These are phyloP conservation scores for Pelargonium citronellum DNA, from an alignment of 441 rosid species.

Conservation along the genomic window DNA sequence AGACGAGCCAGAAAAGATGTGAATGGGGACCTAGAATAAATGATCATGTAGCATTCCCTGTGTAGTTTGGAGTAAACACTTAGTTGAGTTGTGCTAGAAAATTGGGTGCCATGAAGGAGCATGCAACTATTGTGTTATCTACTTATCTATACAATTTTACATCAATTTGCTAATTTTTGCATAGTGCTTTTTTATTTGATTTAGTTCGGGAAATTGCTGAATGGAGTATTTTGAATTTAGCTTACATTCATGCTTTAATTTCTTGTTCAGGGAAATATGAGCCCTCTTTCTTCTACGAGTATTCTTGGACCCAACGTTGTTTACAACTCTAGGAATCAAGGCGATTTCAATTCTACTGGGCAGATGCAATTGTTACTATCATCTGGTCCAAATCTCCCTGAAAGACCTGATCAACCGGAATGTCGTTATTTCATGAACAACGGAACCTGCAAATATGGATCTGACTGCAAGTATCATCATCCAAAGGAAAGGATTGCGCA, in stretches of 20 bases:
- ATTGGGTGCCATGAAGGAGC: background rate
- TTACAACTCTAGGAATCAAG: conserved; percentile 34
- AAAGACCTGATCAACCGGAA: conserved; percentile 65
- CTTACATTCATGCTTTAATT: conserved; percentile 2
- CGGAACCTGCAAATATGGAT: conserved; percentile 72
- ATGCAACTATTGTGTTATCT: background rate
- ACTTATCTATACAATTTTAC: background rate
- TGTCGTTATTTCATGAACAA: conserved; percentile 67
- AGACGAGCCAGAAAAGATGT: background rate
- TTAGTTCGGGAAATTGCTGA: background rate
- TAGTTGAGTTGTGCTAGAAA: background rate
- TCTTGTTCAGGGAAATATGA: conserved; percentile 36
- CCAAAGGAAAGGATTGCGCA: conserved; percentile 42
- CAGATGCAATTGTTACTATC: conserved; percentile 34
- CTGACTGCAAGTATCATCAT: conserved; percentile 72
- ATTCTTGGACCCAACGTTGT: conserved; percentile 34
- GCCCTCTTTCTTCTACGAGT: conserved; percentile 31
- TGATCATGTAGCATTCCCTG: background rate
- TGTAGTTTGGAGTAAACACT: background rate
- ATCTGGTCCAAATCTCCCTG: conserved; percentile 33
- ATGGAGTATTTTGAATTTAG: background rate
- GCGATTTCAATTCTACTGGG: conserved; percentile 32
- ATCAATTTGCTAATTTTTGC: background rate
- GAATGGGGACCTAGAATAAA: background rate
- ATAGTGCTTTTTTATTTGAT: background rate